These are phyloP conservation scores for Rhizoclosmatium sp. DNA, from an alignment of 192 early-diverging fungal species.

Conservation along the genomic window DNA sequence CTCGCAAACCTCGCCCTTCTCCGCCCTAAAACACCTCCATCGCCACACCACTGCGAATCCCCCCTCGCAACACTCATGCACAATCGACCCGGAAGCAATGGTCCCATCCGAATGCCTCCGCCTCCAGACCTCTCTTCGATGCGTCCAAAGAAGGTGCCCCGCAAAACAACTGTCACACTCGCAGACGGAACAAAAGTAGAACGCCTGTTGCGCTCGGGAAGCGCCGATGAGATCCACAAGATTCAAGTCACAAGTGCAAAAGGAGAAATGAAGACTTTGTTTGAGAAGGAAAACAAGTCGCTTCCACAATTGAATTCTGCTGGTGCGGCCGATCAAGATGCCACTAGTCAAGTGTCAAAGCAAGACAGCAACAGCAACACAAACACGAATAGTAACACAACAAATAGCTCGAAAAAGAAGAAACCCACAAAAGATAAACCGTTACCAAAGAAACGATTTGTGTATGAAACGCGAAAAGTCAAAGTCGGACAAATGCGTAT, in stretches of 20 bases:
- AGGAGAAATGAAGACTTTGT: constrained; percentile 1
- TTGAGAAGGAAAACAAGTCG: background rate
- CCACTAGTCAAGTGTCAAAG: background rate
- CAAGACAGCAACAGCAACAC: background rate
- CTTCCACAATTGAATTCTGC: background rate
- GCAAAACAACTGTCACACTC: too few relatives aligned
- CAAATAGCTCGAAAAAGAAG: constrained; percentile 8
- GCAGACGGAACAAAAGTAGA: background rate
- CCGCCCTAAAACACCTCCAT: constrained; percentile 24
- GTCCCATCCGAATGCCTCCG: background rate
- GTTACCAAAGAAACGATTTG: constrained; percentile 9
- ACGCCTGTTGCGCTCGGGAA: background rate
- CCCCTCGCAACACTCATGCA: background rate
- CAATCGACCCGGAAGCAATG: background rate
- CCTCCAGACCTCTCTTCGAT: constrained; percentile 10
- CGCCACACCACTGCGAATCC: constrained; percentile 18
- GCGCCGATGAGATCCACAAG: background rate
- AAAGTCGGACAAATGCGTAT: constrained; percentile 4
- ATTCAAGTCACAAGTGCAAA: background rate
- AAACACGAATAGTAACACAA: background rate
- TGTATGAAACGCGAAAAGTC: constrained; percentile 14
- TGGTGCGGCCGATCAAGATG: background rate
- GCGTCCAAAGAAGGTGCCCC: background rate
- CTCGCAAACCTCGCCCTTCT: constrained; percentile 3
- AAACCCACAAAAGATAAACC: constrained; percentile 2